Percentiles rank a stretch among this genome's conserved stretches.
These are phyloP conservation scores for Colletotrichum nymphaeae DNA, from an alignment of 2,329 filamentous ascomycete genomes.

Conservation along the genomic window DNA sequence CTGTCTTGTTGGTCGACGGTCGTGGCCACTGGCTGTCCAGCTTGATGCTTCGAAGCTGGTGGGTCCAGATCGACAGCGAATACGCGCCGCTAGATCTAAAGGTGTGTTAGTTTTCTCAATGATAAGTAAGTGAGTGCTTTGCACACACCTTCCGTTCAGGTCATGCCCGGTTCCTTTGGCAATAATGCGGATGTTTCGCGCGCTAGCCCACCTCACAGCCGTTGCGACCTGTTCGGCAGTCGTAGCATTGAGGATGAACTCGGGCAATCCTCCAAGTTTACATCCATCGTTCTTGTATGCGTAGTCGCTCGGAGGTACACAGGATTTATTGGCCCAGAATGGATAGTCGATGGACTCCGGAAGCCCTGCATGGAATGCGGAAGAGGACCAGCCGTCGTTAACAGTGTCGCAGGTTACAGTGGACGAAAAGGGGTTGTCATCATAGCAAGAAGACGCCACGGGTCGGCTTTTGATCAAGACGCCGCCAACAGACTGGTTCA, in stretches of 20 bases:
- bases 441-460: not conserved
- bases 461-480: no score
- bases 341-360: conserved; percentile 15
- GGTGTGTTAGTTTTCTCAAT: not conserved
- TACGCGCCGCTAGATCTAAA: conserved; percentile 18
- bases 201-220: not conserved
- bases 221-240: conserved; percentile 43
- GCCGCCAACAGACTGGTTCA: not conserved
- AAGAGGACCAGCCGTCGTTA: not conserved
- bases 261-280: conserved; percentile 44
- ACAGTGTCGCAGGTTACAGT: not conserved
- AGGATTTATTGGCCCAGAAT: not conserved
- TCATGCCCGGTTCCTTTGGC: conserved; percentile 66
- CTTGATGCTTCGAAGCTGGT: conserved; percentile 12
- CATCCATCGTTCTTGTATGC: conserved; percentile 40
- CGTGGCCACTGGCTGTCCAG: not conserved
- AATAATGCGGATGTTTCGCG: conserved; percentile 59
- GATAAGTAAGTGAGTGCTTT: conserved; percentile 14
- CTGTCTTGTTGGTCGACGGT: not conserved
- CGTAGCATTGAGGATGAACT: conserved; percentile 49
- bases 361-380: not conserved
- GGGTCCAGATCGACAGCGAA: conserved; percentile 38
- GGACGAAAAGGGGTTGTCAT: not conserved
- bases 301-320: conserved; percentile 3
- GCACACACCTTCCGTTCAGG: conserved; percentile 66